Base-by-base conservation (phyloP, 768 basidiomycete species). In the Lyophyllum decastes region DNA sequence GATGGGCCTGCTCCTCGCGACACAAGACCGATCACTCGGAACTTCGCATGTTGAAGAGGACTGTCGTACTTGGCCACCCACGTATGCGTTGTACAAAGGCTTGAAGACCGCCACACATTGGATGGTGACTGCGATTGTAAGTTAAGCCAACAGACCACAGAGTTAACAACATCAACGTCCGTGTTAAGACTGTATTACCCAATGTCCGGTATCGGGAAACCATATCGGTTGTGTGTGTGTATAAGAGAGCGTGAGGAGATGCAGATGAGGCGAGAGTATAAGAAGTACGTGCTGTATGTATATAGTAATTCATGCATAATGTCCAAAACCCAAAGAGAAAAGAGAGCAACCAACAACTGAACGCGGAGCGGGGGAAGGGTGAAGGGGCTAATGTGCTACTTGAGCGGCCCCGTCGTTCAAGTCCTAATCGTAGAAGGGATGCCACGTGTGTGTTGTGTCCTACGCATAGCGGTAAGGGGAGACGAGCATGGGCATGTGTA, bases 101-200 rank as follows among this genome's bases (percentile, higher is more conserved):
- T n/a, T n/a, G n/a, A n/a, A n/a, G n/a, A n/a, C n/a, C n/a, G n/a
- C n/a, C n/a, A n/a, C n/a, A n/a, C n/a, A n/a, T n/a, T n/a, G n/a
- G n/a, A n/a, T n/a, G n/a, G n/a, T n/a, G n/a, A n/a, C n/a, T n/a
- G n/a, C n/a, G n/a, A n/a, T n/a, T n/a, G n/a, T n/a, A n/a, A n/a
- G n/a, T n/a, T n/a, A n/a, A n/a, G n/a, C n/a, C n/a, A n/a, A n/a
- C n/a, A n/a, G n/a, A n/a, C n/a, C n/a, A n/a, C n/a, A n/a, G n/a
- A n/a, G n/a, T n/a, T n/a, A n/a, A n/a, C n/a, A n/a, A n/a, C n/a
- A n/a, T n/a, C n/a, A n/a, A n/a, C n/a, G n/a, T n/a, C 30, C 10
- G 30, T 30, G 30, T n/a, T 10, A 30, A 34, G 45, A 46, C 34
- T 57, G 46, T 54, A 61, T 61, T 57, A 57, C 52, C 44, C 43